Conservation (phyloP, 192 early-diverging fungal genomes). For the Dispira parvispora region DNA sequence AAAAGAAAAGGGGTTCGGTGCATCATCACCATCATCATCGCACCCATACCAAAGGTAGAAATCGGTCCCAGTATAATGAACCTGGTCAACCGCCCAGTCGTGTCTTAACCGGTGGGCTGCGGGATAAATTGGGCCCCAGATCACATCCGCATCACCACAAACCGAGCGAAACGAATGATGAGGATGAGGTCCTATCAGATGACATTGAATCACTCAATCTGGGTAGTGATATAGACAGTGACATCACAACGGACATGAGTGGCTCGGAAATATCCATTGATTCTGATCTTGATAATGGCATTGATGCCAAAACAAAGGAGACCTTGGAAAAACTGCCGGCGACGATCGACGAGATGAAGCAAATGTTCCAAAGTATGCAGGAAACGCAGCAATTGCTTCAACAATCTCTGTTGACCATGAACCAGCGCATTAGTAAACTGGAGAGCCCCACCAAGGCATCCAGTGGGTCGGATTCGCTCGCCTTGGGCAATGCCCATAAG, state of each 20-base stretch:
- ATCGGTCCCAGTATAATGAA: not conserved
- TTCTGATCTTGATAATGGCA: not conserved
- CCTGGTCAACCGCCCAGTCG: not conserved
- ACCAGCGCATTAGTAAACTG: not conserved
- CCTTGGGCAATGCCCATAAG: too few species aligned
- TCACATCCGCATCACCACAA: not conserved
- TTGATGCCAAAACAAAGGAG: not conserved
- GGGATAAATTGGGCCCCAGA: not conserved
- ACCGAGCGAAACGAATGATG: not conserved
- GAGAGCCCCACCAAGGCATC: too few species aligned
- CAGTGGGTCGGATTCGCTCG: too few species aligned
- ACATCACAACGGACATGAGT: not conserved
- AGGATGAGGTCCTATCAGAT: not conserved
- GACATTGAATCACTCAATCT: not conserved
- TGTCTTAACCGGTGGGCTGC: not conserved
- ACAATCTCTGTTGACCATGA: not conserved
- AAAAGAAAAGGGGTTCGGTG: too few species aligned
- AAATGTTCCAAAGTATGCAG: not conserved
- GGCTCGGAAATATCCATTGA: not conserved
- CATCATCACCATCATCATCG: too few species aligned
- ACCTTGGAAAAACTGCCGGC: not conserved
- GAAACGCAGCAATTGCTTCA: not conserved
- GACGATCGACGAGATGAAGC: not conserved
- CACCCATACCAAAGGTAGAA: too few species aligned
- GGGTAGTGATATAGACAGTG: not conserved